Evolutionary conservation across 2,329 filamentous ascomycete species (phyloP).

Genomic region (Knoxdaviesia capensis): DNA sequence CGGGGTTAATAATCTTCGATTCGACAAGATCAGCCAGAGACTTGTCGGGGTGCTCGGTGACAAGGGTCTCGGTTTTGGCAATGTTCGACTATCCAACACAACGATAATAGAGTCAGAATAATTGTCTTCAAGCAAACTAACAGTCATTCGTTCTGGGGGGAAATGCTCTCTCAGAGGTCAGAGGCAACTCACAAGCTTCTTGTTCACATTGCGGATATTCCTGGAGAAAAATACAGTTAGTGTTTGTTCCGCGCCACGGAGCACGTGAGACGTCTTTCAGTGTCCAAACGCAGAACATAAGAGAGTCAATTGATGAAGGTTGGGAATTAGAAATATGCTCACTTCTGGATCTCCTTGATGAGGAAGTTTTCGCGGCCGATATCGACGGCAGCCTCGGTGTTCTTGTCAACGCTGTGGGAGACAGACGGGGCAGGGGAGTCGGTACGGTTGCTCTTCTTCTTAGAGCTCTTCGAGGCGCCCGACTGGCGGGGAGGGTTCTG

Average conservation of each 20-base stretch:
- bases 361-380: slow-evolving; percentile 47
- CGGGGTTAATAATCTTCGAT: slow-evolving; percentile 55
- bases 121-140: not conserved
- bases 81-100: slow-evolving; percentile 36
- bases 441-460: slow-evolving; percentile 37
- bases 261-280: not conserved
- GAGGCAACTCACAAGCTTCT: slow-evolving; percentile 61
- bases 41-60: slow-evolving; percentile 49
- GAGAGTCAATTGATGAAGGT: slow-evolving; percentile 1
- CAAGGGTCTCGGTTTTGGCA: slow-evolving; percentile 49
- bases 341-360: slow-evolving; percentile 85
- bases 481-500: slow-evolving; percentile 14
- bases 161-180: not conserved
- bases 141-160: not conserved
- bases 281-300: not conserved
- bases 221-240: slow-evolving; percentile 20
- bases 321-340: slow-evolving; percentile 14
- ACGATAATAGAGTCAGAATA: not conserved
- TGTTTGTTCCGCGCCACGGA: slow-evolving; percentile 3
- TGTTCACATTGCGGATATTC: slow-evolving; percentile 78
- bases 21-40: slow-evolving; percentile 54
- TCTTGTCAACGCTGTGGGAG: slow-evolving; percentile 26
- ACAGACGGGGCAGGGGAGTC: slow-evolving; percentile 33
- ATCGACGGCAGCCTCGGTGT: slow-evolving; percentile 36
- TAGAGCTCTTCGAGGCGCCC: slow-evolving; percentile 41